Evolutionary conservation across 768 basidiomycete genomes (phyloP), one percentile per base, ranked within the genome.

Genomic region (Boletus pseudopeckii): DNA sequence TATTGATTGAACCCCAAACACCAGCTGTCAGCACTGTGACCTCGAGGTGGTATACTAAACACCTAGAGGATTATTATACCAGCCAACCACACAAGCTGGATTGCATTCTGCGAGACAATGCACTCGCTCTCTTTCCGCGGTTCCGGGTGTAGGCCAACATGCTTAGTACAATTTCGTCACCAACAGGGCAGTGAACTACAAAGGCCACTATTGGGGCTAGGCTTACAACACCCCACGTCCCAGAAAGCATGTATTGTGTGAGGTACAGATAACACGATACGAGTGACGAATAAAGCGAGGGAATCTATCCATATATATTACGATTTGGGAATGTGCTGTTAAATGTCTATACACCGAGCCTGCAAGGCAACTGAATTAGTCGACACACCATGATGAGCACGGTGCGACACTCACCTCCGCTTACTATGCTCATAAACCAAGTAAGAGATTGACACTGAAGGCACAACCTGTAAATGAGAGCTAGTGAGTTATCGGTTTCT

Each of bases 391-490:
- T 11, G 34, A 46, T 38, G 33, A 26, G 9, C 10, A 32, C 37
- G 40, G 34, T 28, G 45, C 14, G 7, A 41, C 20, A 71, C 82
- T 57, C 51, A 87, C 91, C 77, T 86, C 69, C 86, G 80, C 75
- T 91, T 93, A 63, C 80, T 85, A 62, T 89, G 84, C 68, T 93
- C 91, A 71, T 93, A 93, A 57, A 97, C 95, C 38, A 97, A 85
- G 73, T 97, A 97, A 55, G 92, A 92, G 72, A 98, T 98, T 8
- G 94, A 96, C 40, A 98, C 96, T 5, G 94, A 88, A 47, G 96
- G 96, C 42, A 97, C 86, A 54, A 98, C 96, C 90, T 92, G 61
- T 33, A 42, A 46, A 61, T 13, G 18, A 48, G 22, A 47, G 54
- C 30, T 24, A 15, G 52, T 54, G 33, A 59, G 52, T 38, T 52